A percentile compares a stretch with the other conserved stretches of the same genome.
phyloP scores from a whole-genome alignment of 768 basidiomycete species.

The Phylloporus rhodoxanthus region DNA sequence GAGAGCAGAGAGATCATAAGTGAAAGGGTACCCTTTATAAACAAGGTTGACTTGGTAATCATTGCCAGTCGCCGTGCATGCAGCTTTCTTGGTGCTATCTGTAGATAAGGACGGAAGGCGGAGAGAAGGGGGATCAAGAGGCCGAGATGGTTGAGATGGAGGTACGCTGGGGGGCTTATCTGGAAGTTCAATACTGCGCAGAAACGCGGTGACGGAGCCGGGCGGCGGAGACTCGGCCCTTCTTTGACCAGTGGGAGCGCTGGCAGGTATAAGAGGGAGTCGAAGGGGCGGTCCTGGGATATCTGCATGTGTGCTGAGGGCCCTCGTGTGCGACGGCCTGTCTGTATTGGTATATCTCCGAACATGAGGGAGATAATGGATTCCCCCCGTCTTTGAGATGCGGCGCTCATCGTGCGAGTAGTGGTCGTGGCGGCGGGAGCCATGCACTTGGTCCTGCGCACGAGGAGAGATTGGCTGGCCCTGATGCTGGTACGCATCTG shows the following conservation, averaged over 20 bases:
- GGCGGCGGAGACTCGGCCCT: conserved; percentile 10
- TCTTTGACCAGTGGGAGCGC: background rate
- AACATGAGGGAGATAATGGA: background rate
- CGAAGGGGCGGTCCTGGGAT: conserved; percentile 10
- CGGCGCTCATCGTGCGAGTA: conserved; percentile 6
- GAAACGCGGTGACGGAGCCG: conserved; percentile 19
- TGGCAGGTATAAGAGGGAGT: conserved; percentile 10
- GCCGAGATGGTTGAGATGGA: conserved; percentile 9
- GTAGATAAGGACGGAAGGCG: conserved; percentile 13
- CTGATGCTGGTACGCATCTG: conserved; percentile 9
- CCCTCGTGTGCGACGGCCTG: conserved; percentile 1
- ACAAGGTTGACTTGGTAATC: conserved; percentile 20
- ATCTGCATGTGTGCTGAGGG: conserved; percentile 9
- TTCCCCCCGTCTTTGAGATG: conserved; percentile 5
- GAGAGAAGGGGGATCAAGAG: conserved; percentile 6
- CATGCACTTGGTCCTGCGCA: conserved; percentile 6
- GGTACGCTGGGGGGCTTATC: conserved; percentile 11
- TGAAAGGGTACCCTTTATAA: conserved; percentile 26
- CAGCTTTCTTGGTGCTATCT: background rate
- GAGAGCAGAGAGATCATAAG: conserved; percentile 24
- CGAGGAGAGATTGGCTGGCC: background rate
- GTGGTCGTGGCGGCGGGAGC: conserved; percentile 1
- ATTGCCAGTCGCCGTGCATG: conserved; percentile 3
- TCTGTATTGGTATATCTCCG: conserved; percentile 6
- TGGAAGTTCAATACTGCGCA: conserved; percentile 22